Percentiles rank a stretch among this genome's conserved stretches.
Conservation (phyloP, 1,284 basidiomycete species). For the Moesziomyces antarcticus region DNA sequence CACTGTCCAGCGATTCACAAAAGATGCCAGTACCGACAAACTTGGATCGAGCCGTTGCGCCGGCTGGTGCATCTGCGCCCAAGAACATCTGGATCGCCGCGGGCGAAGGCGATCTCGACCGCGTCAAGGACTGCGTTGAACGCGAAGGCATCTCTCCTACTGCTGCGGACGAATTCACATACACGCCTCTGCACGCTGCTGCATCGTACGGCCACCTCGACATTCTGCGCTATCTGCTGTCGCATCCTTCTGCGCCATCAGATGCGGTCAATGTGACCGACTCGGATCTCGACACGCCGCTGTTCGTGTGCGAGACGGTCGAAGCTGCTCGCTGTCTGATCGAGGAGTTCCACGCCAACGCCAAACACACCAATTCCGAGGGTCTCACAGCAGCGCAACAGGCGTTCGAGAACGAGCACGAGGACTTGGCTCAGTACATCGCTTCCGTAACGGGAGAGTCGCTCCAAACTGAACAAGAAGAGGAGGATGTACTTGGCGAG, state of each 20-base stretch:
- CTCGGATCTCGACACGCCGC: conserved; percentile 63
- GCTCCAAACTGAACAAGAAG: conserved; percentile 16
- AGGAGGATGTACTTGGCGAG: conserved; percentile 31
- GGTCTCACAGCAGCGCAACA: conserved; percentile 57
- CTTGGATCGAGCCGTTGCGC: conserved; percentile 5
- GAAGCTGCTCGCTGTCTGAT: conserved; percentile 54
- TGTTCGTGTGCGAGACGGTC: conserved; percentile 64
- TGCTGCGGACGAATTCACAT: conserved; percentile 55
- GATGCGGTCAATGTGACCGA: conserved; percentile 56
- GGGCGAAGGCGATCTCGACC: conserved; percentile 60
- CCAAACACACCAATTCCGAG: conserved; percentile 53
- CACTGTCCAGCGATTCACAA: background rate
- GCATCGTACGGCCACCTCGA: conserved; percentile 63
- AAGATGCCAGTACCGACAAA: conserved; percentile 44
- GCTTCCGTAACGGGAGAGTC: conserved; percentile 53
- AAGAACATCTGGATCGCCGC: conserved; percentile 67
- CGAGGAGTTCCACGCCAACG: conserved; percentile 60
- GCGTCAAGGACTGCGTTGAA: conserved; percentile 59
- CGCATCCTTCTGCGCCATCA: conserved; percentile 38
- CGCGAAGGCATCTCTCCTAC: conserved; percentile 51
- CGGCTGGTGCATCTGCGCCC: conserved; percentile 5
- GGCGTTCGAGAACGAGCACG: conserved; percentile 55
- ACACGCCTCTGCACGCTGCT: conserved; percentile 66
- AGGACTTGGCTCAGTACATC: conserved; percentile 56
- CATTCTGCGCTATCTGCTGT: conserved; percentile 57